These are phyloP conservation scores for Heracleum sosnowskyi DNA, from an alignment of 129 eudicot genomes.

Conservation along the genomic window DNA sequence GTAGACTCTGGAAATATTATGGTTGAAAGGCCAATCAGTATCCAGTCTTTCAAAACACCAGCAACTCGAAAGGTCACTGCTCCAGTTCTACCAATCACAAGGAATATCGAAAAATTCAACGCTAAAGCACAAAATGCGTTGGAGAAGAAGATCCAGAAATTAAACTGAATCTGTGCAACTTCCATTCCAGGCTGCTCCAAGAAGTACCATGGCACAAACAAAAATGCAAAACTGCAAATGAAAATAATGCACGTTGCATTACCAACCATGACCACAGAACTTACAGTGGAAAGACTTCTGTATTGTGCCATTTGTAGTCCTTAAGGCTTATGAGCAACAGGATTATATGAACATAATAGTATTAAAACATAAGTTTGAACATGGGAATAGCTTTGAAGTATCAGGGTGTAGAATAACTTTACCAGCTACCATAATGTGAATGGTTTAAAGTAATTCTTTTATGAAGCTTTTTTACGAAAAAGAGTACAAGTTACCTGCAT, in stretches of 20 bases:
- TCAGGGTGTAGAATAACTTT: neutral
- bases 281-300: neutral
- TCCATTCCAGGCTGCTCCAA: constrained; percentile 85
- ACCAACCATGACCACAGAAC: neutral
- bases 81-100: constrained; percentile 96
- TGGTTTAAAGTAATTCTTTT: neutral
- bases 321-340: neutral
- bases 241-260: neutral
- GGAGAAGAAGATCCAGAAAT: constrained; percentile 90
- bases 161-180: constrained; percentile 72
- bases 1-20: constrained; percentile 85
- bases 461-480: neutral
- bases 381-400: neutral
- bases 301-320: neutral
- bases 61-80: constrained; percentile 97
- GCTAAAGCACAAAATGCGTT: constrained; percentile 85
- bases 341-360: neutral
- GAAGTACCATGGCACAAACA: constrained; percentile 92
- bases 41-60: constrained; percentile 97
- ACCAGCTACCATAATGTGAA: neutral
- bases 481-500: constrained; percentile 60
- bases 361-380: neutral
- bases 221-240: constrained; percentile 64
- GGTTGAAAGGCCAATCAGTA: constrained; percentile 93
- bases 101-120: constrained; percentile 81